Evolutionary conservation across 176 grass and related monocot genomes (phyloP), one percentile per base, ranked within the genome.

Genomic region (Rhynchospora breviuscula): DNA sequence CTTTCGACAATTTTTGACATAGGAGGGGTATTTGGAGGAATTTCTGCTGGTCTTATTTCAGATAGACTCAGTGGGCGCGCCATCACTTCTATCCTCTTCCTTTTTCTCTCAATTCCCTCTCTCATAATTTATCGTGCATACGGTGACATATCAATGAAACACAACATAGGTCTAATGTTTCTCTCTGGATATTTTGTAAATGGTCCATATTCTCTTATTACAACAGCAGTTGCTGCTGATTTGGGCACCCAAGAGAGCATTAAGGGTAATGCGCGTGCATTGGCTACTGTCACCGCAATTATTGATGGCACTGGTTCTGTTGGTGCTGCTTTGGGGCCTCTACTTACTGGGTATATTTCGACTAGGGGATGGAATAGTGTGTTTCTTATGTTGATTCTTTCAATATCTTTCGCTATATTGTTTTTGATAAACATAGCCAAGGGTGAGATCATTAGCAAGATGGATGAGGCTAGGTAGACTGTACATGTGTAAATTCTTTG

Each of bases 151-250:
- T 95, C 95, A 72, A 93, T 93, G 89, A 66, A 83, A 44, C 84
- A 91, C 88, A 95, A 93, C 85, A 84, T 98, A 79, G 76, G 25
- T 29, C 81, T 98, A 84, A 98, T 98, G 95, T 91, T 98, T 74
- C 68, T 98, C 48, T 90, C 95, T 1, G 95, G 95, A 22, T 98
- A 85, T 81, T 95, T 98, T 61, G 95, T 98, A 52, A 98, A 98
- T 22, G 95, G 91, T 54, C 95, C 95, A 21, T 98, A 98, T 68
- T 95, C 95, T 21, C 92, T 98, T n/a, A 98, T 98, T 79, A 98
- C 95, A 54, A 95, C 95, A 3, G 95, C 92, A 9, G 95, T 98
- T 22, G 91, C 95, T 13, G 87, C 95, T n/a, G 95, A 98, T 85
- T 90, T 98, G 59, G 92, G 91, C 18, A 98, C 95, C 51, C 92